Base-by-base conservation (phyloP, 805 yeast genomes). In the Citeromyces nyonsensis region DNA sequence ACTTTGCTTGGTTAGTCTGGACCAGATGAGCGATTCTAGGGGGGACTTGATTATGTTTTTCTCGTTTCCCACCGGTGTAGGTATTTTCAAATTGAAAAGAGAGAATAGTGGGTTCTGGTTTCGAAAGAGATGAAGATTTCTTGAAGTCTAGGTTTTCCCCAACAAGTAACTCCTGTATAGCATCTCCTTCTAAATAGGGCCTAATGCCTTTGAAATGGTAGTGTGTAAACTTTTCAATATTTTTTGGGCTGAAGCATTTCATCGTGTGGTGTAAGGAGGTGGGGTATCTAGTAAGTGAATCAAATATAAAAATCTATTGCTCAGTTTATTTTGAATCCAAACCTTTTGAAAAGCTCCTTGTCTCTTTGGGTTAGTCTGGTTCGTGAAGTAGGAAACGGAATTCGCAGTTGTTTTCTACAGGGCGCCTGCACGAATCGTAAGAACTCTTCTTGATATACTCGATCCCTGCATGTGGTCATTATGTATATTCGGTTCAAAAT, bases 41-140 rank as follows among this genome's bases (percentile, higher is more conserved):
- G 1, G 26, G 15, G 1, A 63, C 49, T 0, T 73, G 54, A 24
- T 65, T 61, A 22, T 66, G 63, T 40, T 68, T 67, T 49, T 85
- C 81, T 39, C 95, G 66, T 42, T 86, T 73, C 2, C 99, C 99
- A 9, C 93, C 88, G 0, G 98, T 88, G 48, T 83, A 85, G 0
- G 85, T 84, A 3, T 85, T 83, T 12, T 71, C 62, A 56, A 91
- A 81, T 47, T 91, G 86, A 56, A 84, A 85, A 1, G 94, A 78
- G 10, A 88, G 56, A 4, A 86, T 51, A 0, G 76, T 64, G 0
- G 95, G 88, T 24, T 57, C 54, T 2, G 83, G 79, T 39, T 68
- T 66, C 62, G 31, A 13, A 6, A 40, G 36, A 1, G 53, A 44
- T 14, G 45, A 39, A 25, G 34, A 32, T 10, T 43, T 38, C 47